Evolutionary conservation across 139 green algal genomes (phyloP).

Genomic region (Astrephomene gubernaculifera): DNA sequence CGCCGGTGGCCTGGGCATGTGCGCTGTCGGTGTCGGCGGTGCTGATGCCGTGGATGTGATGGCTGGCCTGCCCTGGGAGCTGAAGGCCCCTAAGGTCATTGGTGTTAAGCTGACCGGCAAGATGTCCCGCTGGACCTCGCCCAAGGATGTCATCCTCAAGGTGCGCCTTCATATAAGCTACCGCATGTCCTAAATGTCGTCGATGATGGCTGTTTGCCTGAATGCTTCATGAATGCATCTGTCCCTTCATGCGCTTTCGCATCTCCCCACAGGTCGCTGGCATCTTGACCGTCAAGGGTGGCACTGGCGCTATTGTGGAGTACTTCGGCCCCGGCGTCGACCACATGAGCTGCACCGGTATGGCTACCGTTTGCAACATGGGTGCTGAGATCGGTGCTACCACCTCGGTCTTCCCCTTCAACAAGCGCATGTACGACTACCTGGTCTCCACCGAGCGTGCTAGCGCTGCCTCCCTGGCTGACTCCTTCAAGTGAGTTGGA

Average conservation of each 20-base stretch:
- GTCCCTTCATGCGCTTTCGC: no score
- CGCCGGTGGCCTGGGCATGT: slow-evolving; percentile 90
- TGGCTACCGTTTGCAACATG: slow-evolving; percentile 99
- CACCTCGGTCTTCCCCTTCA: slow-evolving; percentile 97
- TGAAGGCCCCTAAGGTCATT: slow-evolving; percentile 94
- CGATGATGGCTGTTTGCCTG: no score
- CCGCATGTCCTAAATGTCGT: no score
- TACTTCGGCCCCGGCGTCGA: slow-evolving; percentile 95
- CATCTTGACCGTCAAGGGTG: slow-evolving; percentile 96
- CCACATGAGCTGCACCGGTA: slow-evolving; percentile 93
- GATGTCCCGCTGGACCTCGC: slow-evolving; percentile 89
- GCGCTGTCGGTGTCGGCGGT: slow-evolving; percentile 91
- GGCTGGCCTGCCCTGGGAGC: slow-evolving; percentile 96
- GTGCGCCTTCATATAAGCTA: slow-evolving; percentile 53
- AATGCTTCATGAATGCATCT: no score
- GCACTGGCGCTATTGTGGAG: slow-evolving; percentile 95
- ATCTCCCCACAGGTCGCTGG: slow-evolving; percentile 91
- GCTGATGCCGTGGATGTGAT: slow-evolving; percentile 98
- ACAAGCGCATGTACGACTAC: slow-evolving; percentile 92
- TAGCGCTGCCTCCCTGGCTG: slow-evolving; percentile 77
- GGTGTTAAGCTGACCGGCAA: slow-evolving; percentile 93
- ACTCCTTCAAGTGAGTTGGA: slow-evolving; percentile 81
- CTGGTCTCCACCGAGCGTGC: slow-evolving; percentile 84
- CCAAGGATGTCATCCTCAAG: slow-evolving; percentile 98
- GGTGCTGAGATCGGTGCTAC: slow-evolving; percentile 96